Evolutionary conservation across 176 grass and related monocot genomes (phyloP), one percentile per base, ranked within the genome.

Genomic region (Ensete ventricosum): DNA sequence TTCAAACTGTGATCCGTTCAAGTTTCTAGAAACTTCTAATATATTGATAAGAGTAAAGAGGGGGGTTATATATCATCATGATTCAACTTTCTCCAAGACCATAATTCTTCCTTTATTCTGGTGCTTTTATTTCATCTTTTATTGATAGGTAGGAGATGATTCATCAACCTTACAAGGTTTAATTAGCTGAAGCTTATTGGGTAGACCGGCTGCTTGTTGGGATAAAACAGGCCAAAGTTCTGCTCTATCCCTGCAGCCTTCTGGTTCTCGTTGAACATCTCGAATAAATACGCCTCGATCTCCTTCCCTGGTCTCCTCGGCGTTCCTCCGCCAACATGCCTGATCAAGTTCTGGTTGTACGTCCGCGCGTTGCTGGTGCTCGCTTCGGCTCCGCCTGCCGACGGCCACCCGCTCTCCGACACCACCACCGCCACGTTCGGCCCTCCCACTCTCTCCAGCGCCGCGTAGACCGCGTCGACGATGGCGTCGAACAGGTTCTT

Each of bases 211-310:
- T 96, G 77, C 84, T 82, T 88, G 79, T 81, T 73, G 1, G 92
- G 92, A 79, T 96, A 91, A 81, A 96, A 96, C 68, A 96, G 81
- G 1, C 92, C 92, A 81, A 84, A 96, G 77, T 87, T 85, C 82
- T 87, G 77, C 76, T 89, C 84, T 2, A 87, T 80, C 11, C 81
- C 80, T 52, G 8, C 25, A 0, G 85, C 63, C 89, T 92, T 92
- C 84, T 83, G 74, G 80, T 96, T 82, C 83, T 96, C 89, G 60
- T 96, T 84, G 84, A 96, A 96, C 87, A 96, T 89, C 53, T 82
- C 74, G 71, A 87, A 96, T 53, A 96, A 9, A 74, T 87, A 92
- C 0, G 88, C 85, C 84, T 96, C 89, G 34, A 92, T 82, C 50
- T 22, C 51, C 34, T 62, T 14, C 23, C 86, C 89, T 0, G 86